Percentiles rank a stretch among this genome's conserved stretches.
Evolutionary conservation across 768 basidiomycete genomes (phyloP).

Genomic region (Tephrocybe sp.): DNA sequence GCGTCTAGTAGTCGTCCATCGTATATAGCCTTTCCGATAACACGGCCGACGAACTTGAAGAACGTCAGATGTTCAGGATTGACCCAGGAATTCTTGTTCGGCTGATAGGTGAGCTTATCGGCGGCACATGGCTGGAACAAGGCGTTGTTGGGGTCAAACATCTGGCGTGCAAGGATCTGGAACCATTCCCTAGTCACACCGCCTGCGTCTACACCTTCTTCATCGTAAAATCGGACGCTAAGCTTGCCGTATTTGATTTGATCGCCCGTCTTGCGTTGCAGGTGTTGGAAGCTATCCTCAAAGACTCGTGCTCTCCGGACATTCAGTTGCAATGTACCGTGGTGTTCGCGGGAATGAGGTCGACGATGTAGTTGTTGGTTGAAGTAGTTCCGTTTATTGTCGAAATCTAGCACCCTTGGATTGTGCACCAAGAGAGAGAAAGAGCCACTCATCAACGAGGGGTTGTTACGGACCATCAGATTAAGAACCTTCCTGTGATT

Average conservation of each 20-base stretch:
- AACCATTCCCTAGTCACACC: slow-evolving; percentile 99
- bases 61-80: slow-evolving; percentile 95
- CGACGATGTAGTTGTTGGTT: slow-evolving; percentile 88
- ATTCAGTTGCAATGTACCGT: slow-evolving; percentile 81
- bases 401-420: slow-evolving; percentile 94
- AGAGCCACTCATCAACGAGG: slow-evolving; percentile 95
- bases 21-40: slow-evolving; percentile 97
- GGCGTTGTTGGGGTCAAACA: slow-evolving; percentile 99
- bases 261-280: slow-evolving; percentile 88
- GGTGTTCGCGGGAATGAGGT: slow-evolving; percentile 74
- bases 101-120: slow-evolving; percentile 93
- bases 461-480: slow-evolving; percentile 97
- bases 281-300: slow-evolving; percentile 93
- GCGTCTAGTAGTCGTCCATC: slow-evolving; percentile 95
- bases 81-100: slow-evolving; percentile 89
- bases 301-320: slow-evolving; percentile 91
- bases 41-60: slow-evolving; percentile 98
- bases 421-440: slow-evolving; percentile 97
- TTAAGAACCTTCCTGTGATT: slow-evolving; percentile 92
- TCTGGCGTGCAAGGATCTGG: slow-evolving; percentile 94
- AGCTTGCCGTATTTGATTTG: slow-evolving; percentile 98
- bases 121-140: slow-evolving; percentile 98
- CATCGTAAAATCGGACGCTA: slow-evolving; percentile 92
- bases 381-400: slow-evolving; percentile 98
- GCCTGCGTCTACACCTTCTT: slow-evolving; percentile 98